Conservation (phyloP, 2,329 filamentous ascomycete genomes). For the Hyphodiscus sp. region DNA sequence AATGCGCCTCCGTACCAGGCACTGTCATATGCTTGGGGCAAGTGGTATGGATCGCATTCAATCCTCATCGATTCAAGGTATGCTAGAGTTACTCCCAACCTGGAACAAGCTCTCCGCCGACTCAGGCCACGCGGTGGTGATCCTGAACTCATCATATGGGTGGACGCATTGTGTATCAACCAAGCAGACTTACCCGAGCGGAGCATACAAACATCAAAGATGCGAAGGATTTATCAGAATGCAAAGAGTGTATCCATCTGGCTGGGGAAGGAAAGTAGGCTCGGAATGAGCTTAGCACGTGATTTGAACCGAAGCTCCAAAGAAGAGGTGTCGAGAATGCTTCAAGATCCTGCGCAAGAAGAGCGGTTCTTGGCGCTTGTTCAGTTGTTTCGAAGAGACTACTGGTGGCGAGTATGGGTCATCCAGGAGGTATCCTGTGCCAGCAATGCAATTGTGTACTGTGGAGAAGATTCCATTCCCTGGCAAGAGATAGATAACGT, state of each 20-base stretch:
- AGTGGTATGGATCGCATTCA: background rate
- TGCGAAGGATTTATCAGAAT: slow-evolving; percentile 21
- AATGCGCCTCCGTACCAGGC: slow-evolving; percentile 19
- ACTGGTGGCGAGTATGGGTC: slow-evolving; percentile 38
- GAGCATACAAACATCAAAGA: slow-evolving; percentile 18
- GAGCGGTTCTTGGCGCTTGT: slow-evolving; percentile 28
- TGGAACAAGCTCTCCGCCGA: slow-evolving; percentile 17
- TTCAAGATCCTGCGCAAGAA: slow-evolving; percentile 8
- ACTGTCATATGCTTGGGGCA: slow-evolving; percentile 25
- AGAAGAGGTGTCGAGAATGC: slow-evolving; percentile 8
- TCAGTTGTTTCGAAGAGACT: slow-evolving; percentile 33
- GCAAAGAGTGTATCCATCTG: slow-evolving; percentile 20
- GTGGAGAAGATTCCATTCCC: slow-evolving; percentile 30
- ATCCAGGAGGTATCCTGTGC: slow-evolving; percentile 38
- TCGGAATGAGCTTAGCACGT: slow-evolving; percentile 15
- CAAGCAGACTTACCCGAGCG: slow-evolving; percentile 19
- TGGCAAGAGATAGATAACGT: slow-evolving; percentile 32
- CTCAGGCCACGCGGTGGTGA: slow-evolving; percentile 12
- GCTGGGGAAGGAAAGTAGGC: slow-evolving; percentile 12
- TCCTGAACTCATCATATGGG: slow-evolving; percentile 17
- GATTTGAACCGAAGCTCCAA: slow-evolving; percentile 10
- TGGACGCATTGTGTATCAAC: slow-evolving; percentile 25
- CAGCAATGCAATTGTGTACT: slow-evolving; percentile 30
- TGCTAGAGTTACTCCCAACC: slow-evolving; percentile 15
- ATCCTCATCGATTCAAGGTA: slow-evolving; percentile 11